These are phyloP conservation scores for Cercophora newfieldiana DNA, from an alignment of 495 filamentous ascomycete species.

Conservation along the genomic window DNA sequence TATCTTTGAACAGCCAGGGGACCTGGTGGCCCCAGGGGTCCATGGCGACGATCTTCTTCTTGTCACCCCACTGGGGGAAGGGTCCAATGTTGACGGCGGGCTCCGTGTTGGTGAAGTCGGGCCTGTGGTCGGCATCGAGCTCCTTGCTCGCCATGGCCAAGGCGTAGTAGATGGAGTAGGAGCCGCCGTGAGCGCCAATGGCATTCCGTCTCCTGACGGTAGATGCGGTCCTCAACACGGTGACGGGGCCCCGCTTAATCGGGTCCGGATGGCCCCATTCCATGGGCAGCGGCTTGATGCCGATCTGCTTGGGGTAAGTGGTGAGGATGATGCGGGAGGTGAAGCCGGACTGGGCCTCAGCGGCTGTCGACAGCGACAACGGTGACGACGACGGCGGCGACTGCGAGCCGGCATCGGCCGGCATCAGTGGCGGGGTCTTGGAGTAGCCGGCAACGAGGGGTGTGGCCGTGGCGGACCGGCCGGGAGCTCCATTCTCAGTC, in stretches of 20 bases:
- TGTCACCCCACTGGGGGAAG: constrained; percentile 85
- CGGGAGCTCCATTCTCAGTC: neutral
- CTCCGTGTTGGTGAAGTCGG: constrained; percentile 93
- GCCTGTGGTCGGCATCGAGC: constrained; percentile 75
- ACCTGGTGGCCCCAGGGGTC: constrained; percentile 90
- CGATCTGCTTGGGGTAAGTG: constrained; percentile 91
- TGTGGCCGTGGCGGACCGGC: constrained; percentile 23
- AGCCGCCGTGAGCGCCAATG: constrained; percentile 84
- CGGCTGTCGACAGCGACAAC: constrained; percentile 10
- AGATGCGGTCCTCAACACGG: constrained; percentile 74
- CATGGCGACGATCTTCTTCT: constrained; percentile 96
- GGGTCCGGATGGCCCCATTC: constrained; percentile 84
- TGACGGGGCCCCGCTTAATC: constrained; percentile 76
- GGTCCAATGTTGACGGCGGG: constrained; percentile 85
- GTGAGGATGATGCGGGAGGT: constrained; percentile 56
- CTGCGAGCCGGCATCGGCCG: constrained; percentile 35
- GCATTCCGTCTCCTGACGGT: constrained; percentile 86
- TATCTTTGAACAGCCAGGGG: constrained; percentile 74
- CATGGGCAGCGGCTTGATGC: constrained; percentile 86
- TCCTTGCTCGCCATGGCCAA: constrained; percentile 90
- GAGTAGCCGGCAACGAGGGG: constrained; percentile 26
- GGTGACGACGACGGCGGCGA: constrained; percentile 21
- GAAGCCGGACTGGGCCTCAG: constrained; percentile 30
- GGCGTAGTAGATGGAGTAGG: constrained; percentile 96
- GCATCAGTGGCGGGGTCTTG: constrained; percentile 29